These are phyloP conservation scores for Papiliotrema flavescens DNA, from an alignment of 1,284 basidiomycete species.

Conservation along the genomic window DNA sequence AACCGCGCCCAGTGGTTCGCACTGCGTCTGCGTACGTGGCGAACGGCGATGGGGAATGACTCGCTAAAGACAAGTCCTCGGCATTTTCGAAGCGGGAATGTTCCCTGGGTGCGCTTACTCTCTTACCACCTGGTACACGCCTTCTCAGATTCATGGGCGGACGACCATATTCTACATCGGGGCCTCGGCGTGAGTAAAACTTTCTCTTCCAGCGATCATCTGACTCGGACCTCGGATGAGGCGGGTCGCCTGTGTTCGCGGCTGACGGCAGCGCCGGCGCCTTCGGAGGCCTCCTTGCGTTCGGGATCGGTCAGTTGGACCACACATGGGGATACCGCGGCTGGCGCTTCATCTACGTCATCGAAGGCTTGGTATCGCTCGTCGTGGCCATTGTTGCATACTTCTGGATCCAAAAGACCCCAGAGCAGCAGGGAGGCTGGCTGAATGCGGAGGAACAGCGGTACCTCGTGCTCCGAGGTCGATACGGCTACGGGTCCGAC, in stretches of 20 bases:
- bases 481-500: slow-evolving; percentile 8
- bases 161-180: slow-evolving; percentile 21
- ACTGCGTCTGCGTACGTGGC: slow-evolving; percentile 16
- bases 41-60: too few relatives aligned
- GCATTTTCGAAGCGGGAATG: slow-evolving; percentile 23
- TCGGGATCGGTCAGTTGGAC: slow-evolving; percentile 30
- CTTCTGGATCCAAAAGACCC: slow-evolving; percentile 1
- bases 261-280: slow-evolving; percentile 18
- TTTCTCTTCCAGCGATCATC: too few relatives aligned
- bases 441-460: slow-evolving; percentile 7
- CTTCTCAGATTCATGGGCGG: slow-evolving; percentile 18
- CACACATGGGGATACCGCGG: slow-evolving; percentile 20
- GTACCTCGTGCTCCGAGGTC: slow-evolving; percentile 9
- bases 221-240: too few relatives aligned
- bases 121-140: slow-evolving; percentile 28
- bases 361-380: slow-evolving; percentile 8
- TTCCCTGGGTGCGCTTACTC: slow-evolving; percentile 20
- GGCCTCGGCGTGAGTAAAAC: slow-evolving; percentile 10
- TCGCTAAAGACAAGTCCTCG: slow-evolving; percentile 11
- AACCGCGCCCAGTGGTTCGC: slow-evolving; percentile 24
- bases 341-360: slow-evolving; percentile 25
- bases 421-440: slow-evolving; percentile 5
- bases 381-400: slow-evolving; percentile 3
- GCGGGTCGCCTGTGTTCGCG: background rate
- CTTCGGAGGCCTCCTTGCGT: slow-evolving; percentile 32